A percentile compares a stretch with the other conserved stretches of the same genome.
Evolutionary conservation across 2,329 filamentous ascomycete genomes (phyloP).

Genomic region (Cladosporium cucumerinum): DNA sequence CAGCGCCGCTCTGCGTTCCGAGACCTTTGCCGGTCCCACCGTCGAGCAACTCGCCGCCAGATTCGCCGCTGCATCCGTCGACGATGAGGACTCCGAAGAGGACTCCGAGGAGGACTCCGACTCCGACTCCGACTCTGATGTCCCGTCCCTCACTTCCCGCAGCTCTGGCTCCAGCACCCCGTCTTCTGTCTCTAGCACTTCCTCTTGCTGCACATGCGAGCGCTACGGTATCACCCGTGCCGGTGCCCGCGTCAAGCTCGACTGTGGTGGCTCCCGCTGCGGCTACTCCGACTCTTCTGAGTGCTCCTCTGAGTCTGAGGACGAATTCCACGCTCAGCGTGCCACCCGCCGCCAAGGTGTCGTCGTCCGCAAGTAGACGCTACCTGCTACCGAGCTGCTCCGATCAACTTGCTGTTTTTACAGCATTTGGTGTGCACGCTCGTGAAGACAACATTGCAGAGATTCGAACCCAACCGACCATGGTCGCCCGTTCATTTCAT

Average conservation of each 20-base stretch:
- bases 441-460: neutral
- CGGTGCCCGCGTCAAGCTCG: slow-evolving; percentile 86
- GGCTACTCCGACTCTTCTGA: slow-evolving; percentile 69
- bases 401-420: neutral
- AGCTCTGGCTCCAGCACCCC: slow-evolving; percentile 60
- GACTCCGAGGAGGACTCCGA: slow-evolving; percentile 66
- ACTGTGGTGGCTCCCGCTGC: slow-evolving; percentile 87
- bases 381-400: neutral
- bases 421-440: neutral
- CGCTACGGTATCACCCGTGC: slow-evolving; percentile 94
- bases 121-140: slow-evolving; percentile 52
- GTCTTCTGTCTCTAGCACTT: slow-evolving; percentile 51
- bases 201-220: slow-evolving; percentile 78
- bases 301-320: slow-evolving; percentile 66
- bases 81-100: slow-evolving; percentile 57
- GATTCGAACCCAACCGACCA: slow-evolving; percentile 1
- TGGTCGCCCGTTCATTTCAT: slow-evolving; percentile 15
- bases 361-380: slow-evolving; percentile 36
- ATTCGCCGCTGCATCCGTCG: slow-evolving; percentile 52
- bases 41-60: slow-evolving; percentile 69
- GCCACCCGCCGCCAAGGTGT: slow-evolving; percentile 47
- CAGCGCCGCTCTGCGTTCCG: slow-evolving; percentile 80
- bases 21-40: slow-evolving; percentile 70
- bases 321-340: slow-evolving; percentile 43
- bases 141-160: slow-evolving; percentile 63